Conservation (phyloP, 768 basidiomycete genomes). For the Kwoniella pini region DNA sequence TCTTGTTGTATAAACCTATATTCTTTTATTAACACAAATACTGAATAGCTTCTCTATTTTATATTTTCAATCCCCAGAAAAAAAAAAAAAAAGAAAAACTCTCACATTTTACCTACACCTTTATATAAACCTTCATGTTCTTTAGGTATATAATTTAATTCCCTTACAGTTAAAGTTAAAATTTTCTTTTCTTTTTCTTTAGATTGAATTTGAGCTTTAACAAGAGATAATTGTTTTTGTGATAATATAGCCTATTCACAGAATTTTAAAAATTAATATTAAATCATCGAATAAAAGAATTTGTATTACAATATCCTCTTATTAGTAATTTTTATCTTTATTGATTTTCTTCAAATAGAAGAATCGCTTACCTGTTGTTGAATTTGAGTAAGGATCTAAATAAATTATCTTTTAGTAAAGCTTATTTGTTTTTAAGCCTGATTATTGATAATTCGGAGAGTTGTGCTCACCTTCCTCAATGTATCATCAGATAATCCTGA, state of each 20-base stretch:
- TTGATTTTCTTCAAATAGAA: background rate
- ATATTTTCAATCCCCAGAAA: too few relatives aligned
- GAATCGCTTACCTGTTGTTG: constrained; percentile 67
- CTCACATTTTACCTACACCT: constrained; percentile 93
- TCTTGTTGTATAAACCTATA: constrained; percentile 88
- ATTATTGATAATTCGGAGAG: background rate
- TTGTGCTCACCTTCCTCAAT: constrained; percentile 66
- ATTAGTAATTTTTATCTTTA: background rate
- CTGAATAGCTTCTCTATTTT: background rate
- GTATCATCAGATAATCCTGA: constrained; percentile 75
- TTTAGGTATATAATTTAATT: constrained; percentile 65
- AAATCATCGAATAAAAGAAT: too few relatives aligned
- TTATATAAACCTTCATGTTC: constrained; percentile 75
- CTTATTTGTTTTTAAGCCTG: background rate
- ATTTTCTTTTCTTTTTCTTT: constrained; percentile 90
- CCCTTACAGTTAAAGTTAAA: constrained; percentile 81
- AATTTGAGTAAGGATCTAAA: constrained; percentile 85
- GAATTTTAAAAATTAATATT: too few relatives aligned
- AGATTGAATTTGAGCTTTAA: constrained; percentile 70
- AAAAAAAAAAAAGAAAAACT: constrained; percentile 12
- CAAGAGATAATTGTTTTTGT: constrained; percentile 71
- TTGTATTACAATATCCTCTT: too few relatives aligned
- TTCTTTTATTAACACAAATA: too few relatives aligned
- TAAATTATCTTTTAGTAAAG: background rate
- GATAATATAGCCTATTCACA: constrained; percentile 74